Conservation (phyloP, 352 stramenopile genomes). For the Aphanomyces euteiches region DNA sequence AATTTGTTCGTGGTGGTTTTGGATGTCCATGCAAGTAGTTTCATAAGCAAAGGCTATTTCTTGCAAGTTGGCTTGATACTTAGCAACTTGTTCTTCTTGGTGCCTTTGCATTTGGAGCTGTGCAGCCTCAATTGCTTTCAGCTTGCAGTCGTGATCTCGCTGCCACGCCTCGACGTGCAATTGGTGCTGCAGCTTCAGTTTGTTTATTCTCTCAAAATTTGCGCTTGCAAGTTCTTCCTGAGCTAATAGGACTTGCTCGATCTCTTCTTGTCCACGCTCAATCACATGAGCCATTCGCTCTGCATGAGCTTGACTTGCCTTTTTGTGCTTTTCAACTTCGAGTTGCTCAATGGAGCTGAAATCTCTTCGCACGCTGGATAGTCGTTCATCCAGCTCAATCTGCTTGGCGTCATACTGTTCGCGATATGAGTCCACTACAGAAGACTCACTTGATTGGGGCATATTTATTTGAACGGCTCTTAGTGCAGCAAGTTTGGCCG, state of each 20-base stretch:
- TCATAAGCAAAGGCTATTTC: constrained; percentile 13
- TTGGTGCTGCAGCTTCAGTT: neutral
- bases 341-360: constrained; percentile 6
- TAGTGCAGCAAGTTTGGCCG: neutral
- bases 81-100: neutral
- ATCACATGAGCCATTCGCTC: neutral
- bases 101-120: neutral
- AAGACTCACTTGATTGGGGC: neutral
- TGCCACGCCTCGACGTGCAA: neutral
- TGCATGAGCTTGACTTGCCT: neutral
- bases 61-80: neutral
- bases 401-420: constrained; percentile 5
- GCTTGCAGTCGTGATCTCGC: neutral
- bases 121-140: neutral
- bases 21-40: neutral
- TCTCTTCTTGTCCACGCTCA: neutral
- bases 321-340: constrained; percentile 16
- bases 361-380: neutral
- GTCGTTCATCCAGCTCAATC: neutral
- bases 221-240: neutral
- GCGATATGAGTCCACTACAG: neutral
- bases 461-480: neutral
- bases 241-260: neutral
- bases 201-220: neutral
- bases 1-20: neutral